Conservation (phyloP, 2,329 filamentous ascomycete species). For the Arachnomyces sp. region DNA sequence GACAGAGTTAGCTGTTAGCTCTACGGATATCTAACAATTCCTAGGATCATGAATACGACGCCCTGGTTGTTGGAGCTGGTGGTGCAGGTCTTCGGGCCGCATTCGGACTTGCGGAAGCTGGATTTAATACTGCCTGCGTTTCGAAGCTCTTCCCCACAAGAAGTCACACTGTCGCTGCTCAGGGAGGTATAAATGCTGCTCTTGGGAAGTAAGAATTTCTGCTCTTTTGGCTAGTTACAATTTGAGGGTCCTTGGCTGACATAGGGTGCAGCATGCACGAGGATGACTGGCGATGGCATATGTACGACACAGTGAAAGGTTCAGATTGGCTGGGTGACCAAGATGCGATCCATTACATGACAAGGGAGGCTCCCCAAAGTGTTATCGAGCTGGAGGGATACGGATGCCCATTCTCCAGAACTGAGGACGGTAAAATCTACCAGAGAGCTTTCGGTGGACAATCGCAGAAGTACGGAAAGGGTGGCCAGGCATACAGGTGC, state of each 20-base stretch:
- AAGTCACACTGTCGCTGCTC: constrained; percentile 59
- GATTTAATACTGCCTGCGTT: constrained; percentile 58
- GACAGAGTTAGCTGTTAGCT: constrained; percentile 12
- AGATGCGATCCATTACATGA: constrained; percentile 56
- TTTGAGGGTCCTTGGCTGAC: constrained; percentile 9
- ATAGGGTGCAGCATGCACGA: constrained; percentile 36
- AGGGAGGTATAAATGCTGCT: constrained; percentile 58
- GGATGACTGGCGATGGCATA: constrained; percentile 54
- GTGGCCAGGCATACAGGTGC: constrained; percentile 95
- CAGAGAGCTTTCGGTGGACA: constrained; percentile 98
- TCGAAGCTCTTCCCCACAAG: constrained; percentile 58
- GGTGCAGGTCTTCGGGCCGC: constrained; percentile 58
- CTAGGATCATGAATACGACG: constrained; percentile 97
- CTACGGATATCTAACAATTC: constrained; percentile 11
- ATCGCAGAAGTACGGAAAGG: constrained; percentile 89
- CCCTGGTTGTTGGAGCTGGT: constrained; percentile 67
- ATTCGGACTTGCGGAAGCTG: constrained; percentile 57
- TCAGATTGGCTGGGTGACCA: constrained; percentile 54
- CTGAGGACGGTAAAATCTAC: constrained; percentile 23
- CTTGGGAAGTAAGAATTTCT: constrained; percentile 39
- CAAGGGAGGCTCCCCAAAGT: constrained; percentile 46
- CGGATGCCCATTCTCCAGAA: constrained; percentile 46
- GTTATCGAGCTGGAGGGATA: constrained; percentile 51
- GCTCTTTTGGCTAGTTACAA: neutral
- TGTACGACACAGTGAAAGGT: constrained; percentile 54